Evolutionary conservation across 805 yeast species (phyloP), one percentile per base, ranked within the genome.

Genomic region (Schwanniomyces pseudopolymorphus): DNA sequence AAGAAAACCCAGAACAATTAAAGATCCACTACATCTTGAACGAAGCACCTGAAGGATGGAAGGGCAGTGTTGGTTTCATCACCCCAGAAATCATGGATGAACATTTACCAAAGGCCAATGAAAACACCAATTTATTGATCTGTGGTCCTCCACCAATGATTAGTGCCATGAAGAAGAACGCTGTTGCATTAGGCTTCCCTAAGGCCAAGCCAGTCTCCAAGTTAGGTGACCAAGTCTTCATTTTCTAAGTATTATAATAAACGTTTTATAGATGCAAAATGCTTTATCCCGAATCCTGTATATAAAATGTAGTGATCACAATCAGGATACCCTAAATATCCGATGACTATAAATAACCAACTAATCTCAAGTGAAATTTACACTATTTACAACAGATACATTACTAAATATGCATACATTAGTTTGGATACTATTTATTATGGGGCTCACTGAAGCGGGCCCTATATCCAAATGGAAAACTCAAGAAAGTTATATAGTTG

Each of bases 101-200:
- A 43, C 73, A 78, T 59, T 75, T 87, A 57, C 91, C 95, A 39
- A 72, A 75, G 45, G 73, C 89, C 24, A 60, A 81, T 35, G 74
- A 69, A 35, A 83, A 82, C 55, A 72, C 80, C 49, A 87, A 86
- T 74, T 74, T 92, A 56, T 80, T 92, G 61, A 69, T 91, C 46
- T 91, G 97, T 71, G 98, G 97, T 39, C 97, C 97, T 40, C 95
- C 96, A 50, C 90, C 92, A 51, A 87, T 91, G 96, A 83, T 85
- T 39, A 78, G 87, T 49, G 85, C 91, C 49, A 78, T 88, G 65
- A 91, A 89, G 75, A 88, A 82, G 72, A 86, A 84, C 46, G 88
- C 92, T 36, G 71, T 69, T 42, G 78, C 78, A 21, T 75, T 90
- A 56, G 97, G 96, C 13, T 91, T 69, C 68, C 78, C 78, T 42